A percentile compares a stretch with the other conserved stretches of the same genome.
phyloP scores from a whole-genome alignment of 202 grass and related monocot genomes.

The Setaria italica region DNA sequence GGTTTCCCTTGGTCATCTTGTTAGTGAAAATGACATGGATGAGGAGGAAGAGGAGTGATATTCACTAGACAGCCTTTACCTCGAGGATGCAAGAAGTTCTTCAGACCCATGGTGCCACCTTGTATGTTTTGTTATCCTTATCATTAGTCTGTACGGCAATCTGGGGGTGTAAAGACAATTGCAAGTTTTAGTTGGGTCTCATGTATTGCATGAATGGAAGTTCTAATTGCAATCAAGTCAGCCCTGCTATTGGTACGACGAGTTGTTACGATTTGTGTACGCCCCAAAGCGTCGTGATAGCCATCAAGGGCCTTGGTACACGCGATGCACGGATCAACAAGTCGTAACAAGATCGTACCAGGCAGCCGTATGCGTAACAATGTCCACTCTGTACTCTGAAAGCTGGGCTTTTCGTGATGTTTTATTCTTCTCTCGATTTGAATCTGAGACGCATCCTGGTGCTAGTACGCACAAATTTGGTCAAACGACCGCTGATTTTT shows the following conservation, averaged over 20 bases:
- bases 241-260: neutral
- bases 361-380: neutral
- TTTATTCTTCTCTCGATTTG: too few relatives aligned
- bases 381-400: neutral
- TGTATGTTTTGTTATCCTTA: constrained; percentile 11
- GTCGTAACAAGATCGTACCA: neutral
- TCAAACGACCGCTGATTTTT: too few relatives aligned
- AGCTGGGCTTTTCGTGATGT: neutral
- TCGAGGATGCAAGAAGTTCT: neutral
- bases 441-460: too few relatives aligned
- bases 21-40: constrained; percentile 63
- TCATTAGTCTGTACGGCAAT: neutral
- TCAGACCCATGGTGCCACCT: neutral
- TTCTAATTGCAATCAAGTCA: neutral
- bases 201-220: neutral
- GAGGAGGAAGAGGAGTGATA: constrained; percentile 50
- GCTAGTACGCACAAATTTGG: too few relatives aligned
- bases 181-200: constrained; percentile 26
- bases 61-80: neutral
- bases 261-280: neutral
- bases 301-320: neutral
- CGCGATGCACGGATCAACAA: neutral
- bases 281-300: too few relatives aligned
- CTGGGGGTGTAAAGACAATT: constrained; percentile 6
- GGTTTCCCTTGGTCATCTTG: constrained; percentile 85